phyloP scores from a whole-genome alignment of 805 yeast species.

The Lachancea sp. region DNA sequence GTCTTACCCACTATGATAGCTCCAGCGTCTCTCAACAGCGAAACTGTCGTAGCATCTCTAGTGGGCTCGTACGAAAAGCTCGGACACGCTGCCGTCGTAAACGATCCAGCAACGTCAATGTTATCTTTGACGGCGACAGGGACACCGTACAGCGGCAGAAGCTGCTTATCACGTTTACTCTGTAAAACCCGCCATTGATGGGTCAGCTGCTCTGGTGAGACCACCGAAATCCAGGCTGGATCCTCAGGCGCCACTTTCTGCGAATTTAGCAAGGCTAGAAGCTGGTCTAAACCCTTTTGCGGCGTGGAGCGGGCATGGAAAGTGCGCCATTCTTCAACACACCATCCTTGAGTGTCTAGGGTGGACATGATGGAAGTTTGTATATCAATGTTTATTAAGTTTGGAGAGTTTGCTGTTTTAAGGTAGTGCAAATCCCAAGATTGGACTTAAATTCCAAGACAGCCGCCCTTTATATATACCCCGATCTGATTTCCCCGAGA shows the following conservation, averaged over 20 bases:
- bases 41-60: constrained; percentile 70
- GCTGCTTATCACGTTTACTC: constrained; percentile 47
- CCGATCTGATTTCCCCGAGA: background rate
- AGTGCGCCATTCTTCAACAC: constrained; percentile 67
- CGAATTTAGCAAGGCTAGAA: constrained; percentile 41
- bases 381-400: too few relatives aligned
- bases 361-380: background rate
- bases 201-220: constrained; percentile 50
- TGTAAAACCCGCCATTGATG: constrained; percentile 79
- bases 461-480: background rate
- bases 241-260: constrained; percentile 47
- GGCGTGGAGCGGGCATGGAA: constrained; percentile 62
- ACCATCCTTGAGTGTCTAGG: constrained; percentile 56
- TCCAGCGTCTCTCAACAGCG: constrained; percentile 74
- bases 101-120: constrained; percentile 75
- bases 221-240: constrained; percentile 90
- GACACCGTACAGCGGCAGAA: constrained; percentile 78
- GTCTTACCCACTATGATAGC: constrained; percentile 93
- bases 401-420: too few relatives aligned
- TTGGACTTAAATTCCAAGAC: too few relatives aligned
- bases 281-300: constrained; percentile 47
- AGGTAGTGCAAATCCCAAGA: too few relatives aligned
- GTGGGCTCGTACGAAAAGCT: constrained; percentile 63
- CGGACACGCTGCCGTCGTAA: constrained; percentile 96
- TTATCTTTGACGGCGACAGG: constrained; percentile 94